Conservation (phyloP, 2,329 filamentous ascomycete genomes). For the Alternaria sp. region DNA sequence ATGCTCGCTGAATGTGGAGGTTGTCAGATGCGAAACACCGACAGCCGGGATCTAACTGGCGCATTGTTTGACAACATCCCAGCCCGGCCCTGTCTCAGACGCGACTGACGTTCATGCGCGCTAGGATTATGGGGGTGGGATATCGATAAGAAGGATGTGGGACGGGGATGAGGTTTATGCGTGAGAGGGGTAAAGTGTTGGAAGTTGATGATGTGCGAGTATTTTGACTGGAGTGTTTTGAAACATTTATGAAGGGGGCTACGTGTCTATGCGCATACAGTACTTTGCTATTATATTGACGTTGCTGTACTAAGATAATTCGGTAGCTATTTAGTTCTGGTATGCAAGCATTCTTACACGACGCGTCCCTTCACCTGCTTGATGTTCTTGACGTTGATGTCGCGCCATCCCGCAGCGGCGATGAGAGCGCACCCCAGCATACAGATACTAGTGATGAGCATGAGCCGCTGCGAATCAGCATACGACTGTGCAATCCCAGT, state of each 20-base stretch:
- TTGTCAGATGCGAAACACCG: constrained; percentile 2
- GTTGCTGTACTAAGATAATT: no score
- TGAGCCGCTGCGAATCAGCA: constrained; percentile 33
- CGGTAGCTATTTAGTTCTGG: no score
- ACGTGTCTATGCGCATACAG: neutral
- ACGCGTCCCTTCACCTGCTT: constrained; percentile 59
- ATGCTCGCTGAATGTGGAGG: neutral
- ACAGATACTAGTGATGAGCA: constrained; percentile 35
- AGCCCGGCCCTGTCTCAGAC: constrained; percentile 9
- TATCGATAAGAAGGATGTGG: neutral
- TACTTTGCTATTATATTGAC: no score
- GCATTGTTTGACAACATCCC: neutral
- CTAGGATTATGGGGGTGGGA: neutral
- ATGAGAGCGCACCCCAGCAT: constrained; percentile 34
- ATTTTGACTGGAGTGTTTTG: neutral
- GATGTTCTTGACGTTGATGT: constrained; percentile 53
- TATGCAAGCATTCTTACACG: neutral
- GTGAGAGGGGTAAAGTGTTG: neutral
- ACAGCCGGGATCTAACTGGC: constrained; percentile 9
- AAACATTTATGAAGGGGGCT: neutral
- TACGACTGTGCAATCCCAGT: constrained; percentile 42
- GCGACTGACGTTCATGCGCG: constrained; percentile 23
- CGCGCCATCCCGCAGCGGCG: constrained; percentile 52
- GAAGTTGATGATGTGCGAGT: neutral
- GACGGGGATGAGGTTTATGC: constrained; percentile 1